Percentiles rank a stretch among this genome's conserved stretches.
These are phyloP conservation scores for Alternaria tenuissima DNA, from an alignment of 2,329 filamentous ascomycete genomes.

Conservation along the genomic window DNA sequence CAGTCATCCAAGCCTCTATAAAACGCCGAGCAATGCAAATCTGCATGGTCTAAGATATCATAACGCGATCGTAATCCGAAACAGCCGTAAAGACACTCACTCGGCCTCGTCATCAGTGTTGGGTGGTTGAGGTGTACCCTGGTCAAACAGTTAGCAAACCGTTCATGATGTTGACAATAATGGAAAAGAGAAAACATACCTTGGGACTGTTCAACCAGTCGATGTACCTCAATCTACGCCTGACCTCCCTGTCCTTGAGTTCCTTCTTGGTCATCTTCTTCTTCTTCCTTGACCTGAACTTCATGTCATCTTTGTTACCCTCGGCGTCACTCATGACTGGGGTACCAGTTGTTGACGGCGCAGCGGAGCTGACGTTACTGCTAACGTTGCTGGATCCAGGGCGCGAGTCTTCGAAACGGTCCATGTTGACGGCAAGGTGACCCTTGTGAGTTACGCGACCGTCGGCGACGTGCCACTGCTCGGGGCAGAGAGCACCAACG, in stretches of 20 bases:
- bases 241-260: conserved; percentile 88
- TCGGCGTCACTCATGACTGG: conserved; percentile 84
- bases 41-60: conserved; percentile 23
- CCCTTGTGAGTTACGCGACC: conserved; percentile 88
- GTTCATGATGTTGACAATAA: neutral
- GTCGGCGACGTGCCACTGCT: conserved; percentile 94
- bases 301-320: conserved; percentile 77
- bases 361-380: conserved; percentile 49
- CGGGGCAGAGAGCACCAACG: conserved; percentile 90
- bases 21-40: conserved; percentile 34
- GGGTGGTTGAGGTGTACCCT: conserved; percentile 52
- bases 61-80: conserved; percentile 17
- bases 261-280: conserved; percentile 99
- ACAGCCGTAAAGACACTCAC: conserved; percentile 25
- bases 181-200: conserved; percentile 31
- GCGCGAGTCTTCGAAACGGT: conserved; percentile 86
- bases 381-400: conserved; percentile 68
- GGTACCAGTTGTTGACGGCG: conserved; percentile 60
- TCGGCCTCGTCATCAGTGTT: conserved; percentile 54
- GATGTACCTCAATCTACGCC: conserved; percentile 84
- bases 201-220: conserved; percentile 78
- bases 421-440: conserved; percentile 73
- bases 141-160: conserved; percentile 28
- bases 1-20: conserved; percentile 23
- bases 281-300: conserved; percentile 93